Base-by-base conservation (phyloP, 768 basidiomycete genomes). In the Calocybe gangraenosa region DNA sequence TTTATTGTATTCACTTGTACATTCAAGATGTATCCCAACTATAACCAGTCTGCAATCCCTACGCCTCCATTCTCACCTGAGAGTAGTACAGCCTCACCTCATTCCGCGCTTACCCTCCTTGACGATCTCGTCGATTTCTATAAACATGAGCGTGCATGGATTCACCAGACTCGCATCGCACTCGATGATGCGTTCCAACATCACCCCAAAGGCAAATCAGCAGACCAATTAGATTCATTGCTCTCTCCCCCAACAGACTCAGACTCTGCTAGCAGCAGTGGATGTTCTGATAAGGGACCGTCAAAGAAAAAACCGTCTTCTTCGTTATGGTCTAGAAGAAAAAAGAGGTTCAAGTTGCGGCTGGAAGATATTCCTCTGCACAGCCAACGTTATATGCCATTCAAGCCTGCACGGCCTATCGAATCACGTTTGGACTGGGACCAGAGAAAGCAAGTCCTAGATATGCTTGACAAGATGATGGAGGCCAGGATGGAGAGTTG, bases 401-500 rank as follows among this genome's bases (percentile, higher is more conserved):
- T 46, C 53, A 41, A 57, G 54, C 41, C 54, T 49, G 39, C 50
- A 39, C 33, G 53, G 35, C 22, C 39, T 50, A 50, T 58, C 48
- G 39, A 44, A 43, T 46, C 42, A 25, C 35, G 42, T 53, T 39
- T 40, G 17, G 38, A 42, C 43, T 47, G 54, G 28, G 51, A 56
- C 17, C 58, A 58, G 22, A 58, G 60, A 35, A 73, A 79, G 20
- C 75, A 71, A 43, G 72, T 88, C 42, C 65, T 88, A 48, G 74
- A 79, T 54, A 74, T 80, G 70, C 85, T 84, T 56, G 82, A 82
- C 46, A 74, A 78, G 48, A 80, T 88, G 68, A 77, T 87, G 69
- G 81, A 85, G 55, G 71, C 79, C 2, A 74, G 86, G 44, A 79
- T 88, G 75, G 85, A 87, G 62, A 86, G 82, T 56, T 88, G 86